A percentile compares a stretch with the other conserved stretches of the same genome.
phyloP scores from a whole-genome alignment of 1,284 basidiomycete species.

The Exobasidium cylindrosporum region DNA sequence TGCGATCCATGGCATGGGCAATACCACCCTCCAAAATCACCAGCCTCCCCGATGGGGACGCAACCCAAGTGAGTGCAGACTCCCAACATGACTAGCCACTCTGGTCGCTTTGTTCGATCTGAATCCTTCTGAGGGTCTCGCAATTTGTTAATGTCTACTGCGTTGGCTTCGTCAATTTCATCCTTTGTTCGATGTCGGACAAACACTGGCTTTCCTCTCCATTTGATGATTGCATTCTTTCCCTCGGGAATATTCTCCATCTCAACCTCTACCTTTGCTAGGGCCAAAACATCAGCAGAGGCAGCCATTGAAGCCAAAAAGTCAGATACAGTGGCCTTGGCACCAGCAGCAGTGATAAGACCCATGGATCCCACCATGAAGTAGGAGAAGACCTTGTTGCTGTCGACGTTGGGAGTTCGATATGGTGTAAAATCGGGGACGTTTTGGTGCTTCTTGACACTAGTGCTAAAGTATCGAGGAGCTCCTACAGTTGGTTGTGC shows the following conservation, averaged over 20 bases:
- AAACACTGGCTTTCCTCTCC: slow-evolving; percentile 99
- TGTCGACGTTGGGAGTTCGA: slow-evolving; percentile 67
- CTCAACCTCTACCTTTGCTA: slow-evolving; percentile 97
- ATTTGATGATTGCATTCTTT: slow-evolving; percentile 65
- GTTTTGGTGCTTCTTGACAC: slow-evolving; percentile 36
- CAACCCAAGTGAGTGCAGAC: slow-evolving; percentile 99
- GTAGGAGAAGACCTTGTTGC: slow-evolving; percentile 85
- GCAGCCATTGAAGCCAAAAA: slow-evolving; percentile 95
- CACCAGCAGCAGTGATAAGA: slow-evolving; percentile 85
- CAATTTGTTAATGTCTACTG: slow-evolving; percentile 76
- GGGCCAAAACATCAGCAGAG: slow-evolving; percentile 93
- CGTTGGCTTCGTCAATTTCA: slow-evolving; percentile 92
- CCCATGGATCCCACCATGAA: slow-evolving; percentile 97
- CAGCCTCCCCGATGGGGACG: slow-evolving; percentile 92
- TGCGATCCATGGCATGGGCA: slow-evolving; percentile 92
- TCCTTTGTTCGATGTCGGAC: slow-evolving; percentile 89
- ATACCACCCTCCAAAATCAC: slow-evolving; percentile 76
- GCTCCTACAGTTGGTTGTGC: slow-evolving; percentile 9
- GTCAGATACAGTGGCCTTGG: slow-evolving; percentile 89
- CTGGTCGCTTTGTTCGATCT: slow-evolving; percentile 83
- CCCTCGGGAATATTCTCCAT: slow-evolving; percentile 89
- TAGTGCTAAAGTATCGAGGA: slow-evolving; percentile 46
- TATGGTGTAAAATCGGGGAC: slow-evolving; percentile 88
- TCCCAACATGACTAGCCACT: slow-evolving; percentile 68
- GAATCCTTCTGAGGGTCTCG: slow-evolving; percentile 92